phyloP scores from a whole-genome alignment of 345 rosid species.

The Lumnitzera racemosa region DNA sequence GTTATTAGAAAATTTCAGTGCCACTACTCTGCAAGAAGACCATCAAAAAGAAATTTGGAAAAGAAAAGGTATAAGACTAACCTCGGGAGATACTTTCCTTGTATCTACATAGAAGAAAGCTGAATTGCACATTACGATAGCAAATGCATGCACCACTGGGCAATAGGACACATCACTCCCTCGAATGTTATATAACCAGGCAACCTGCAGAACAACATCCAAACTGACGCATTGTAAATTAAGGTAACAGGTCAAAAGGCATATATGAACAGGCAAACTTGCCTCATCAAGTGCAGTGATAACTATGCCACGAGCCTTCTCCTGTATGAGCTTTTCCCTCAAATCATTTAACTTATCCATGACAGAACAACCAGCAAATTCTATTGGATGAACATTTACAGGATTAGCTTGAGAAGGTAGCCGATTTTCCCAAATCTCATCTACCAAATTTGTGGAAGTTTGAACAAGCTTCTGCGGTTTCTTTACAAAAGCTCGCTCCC shows the following conservation, averaged over 20 bases:
- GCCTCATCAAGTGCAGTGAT: slow-evolving; percentile 91
- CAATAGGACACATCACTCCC: slow-evolving; percentile 83
- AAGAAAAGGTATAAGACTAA: slow-evolving; percentile 10
- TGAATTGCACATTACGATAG: slow-evolving; percentile 54
- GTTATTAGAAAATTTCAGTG: not conserved
- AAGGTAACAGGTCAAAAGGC: not conserved
- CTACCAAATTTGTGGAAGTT: slow-evolving; percentile 70
- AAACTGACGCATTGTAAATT: not conserved
- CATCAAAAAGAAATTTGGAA: not conserved
- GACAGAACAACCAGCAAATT: slow-evolving; percentile 62
- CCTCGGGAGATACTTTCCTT: slow-evolving; percentile 72
- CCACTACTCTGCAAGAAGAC: not conserved
- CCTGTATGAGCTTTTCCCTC: slow-evolving; percentile 51
- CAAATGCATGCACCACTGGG: slow-evolving; percentile 96
- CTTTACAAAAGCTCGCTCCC: slow-evolving; percentile 55
- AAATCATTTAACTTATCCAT: slow-evolving; percentile 52
- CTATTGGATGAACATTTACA: slow-evolving; percentile 55
- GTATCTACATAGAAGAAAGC: slow-evolving; percentile 76
- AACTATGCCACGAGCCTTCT: slow-evolving; percentile 56
- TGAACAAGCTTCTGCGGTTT: slow-evolving; percentile 65
- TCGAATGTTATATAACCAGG: slow-evolving; percentile 93
- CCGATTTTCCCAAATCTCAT: slow-evolving; percentile 70
- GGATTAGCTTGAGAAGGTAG: slow-evolving; percentile 58
- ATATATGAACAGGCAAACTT: slow-evolving; percentile 4
- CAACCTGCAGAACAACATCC: slow-evolving; percentile 57